Evolutionary conservation across 1,284 basidiomycete species (phyloP), one percentile per base, ranked within the genome.

Genomic region (Tilletiopsis washingtonensis): DNA sequence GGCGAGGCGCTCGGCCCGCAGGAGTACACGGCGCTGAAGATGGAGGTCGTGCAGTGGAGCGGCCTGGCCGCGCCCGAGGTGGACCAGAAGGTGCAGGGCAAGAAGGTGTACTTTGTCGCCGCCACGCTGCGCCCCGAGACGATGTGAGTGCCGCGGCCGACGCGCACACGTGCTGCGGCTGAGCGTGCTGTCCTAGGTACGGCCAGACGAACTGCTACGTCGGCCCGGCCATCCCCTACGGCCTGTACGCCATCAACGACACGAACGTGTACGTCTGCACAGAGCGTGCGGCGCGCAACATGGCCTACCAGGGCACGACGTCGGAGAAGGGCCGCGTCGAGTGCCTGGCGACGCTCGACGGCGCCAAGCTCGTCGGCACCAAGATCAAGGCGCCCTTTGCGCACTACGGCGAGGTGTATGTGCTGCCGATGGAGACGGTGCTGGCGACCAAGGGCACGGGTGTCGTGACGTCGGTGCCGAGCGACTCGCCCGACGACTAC

Each of bases 191-290:
- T 23, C 46, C 12, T 37, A 41, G 40, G 39, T 90, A 67, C 67
- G 94, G 93, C 36, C 93, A 98, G 77, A 98, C 93, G 9, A 97
- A 98, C 74, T 94, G 91, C 76, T 99, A 89, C 74, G 91, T 99
- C 47, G 89, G 91, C 34, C 84, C 89, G 0, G 76, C 78, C 43
- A 84, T 98, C 77, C 89, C 89, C 63, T 98, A 99, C 73, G 91
- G 91, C 44, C 77, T 97, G 23, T 98, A 86, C 74, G 59, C 63
- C 47, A 66, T 73, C 53, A 88, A 87, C 69, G 85, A 91, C 74
- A 66, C 53, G 39, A 68, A 73, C 25, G 86, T 91, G 24, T 98
- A 84, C 76, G 78, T 99, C 17, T 85, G 89, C 76, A 93, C 91
- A 11, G 77, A 84, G 60, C 86, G 93, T 43, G 84, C 91, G 0